Base-by-base conservation (phyloP, 345 rosid species). In the Citrus reticulata region DNA sequence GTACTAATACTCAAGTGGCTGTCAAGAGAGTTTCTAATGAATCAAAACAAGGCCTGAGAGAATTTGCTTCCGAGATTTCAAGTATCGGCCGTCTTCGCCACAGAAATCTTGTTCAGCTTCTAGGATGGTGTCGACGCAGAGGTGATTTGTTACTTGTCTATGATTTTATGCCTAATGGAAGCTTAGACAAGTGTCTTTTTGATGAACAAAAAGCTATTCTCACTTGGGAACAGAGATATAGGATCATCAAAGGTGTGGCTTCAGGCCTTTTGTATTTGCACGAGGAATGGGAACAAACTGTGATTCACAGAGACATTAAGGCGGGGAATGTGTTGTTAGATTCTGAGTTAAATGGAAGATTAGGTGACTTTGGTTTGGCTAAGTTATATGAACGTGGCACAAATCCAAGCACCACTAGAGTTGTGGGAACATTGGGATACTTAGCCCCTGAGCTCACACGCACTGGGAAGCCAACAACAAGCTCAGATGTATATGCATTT, bases 351-450 rank as follows among this genome's bases (percentile, higher is more conserved):
- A 92, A 90, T 60, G 98, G 98, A 1, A 89, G 91, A 65, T 80
- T 92, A 5, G 97, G 99, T 9, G 99, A 94, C 68, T 96, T 96
- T 40, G 99, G 99, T 37, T 91, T 96, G 0, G 99, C 99, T 7
- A 96, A 90, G 85, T 62, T 94, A 73, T 90, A 91, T 24, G 99
- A 96, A 69, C 97, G 85, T 3, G 97, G 95, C 42, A 75, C 88
- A 0, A 84, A 87, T 78, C 97, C 99, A 2, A 85, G 83, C 87
- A 85, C 93, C 10, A 95, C 99, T 4, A 88, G 90, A 51, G 97
- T 95, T 37, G 98, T 92, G 16, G 99, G 99, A 70, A 95, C 98
- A n/a, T 85, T 93, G 83, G 98, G 99, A 25, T 95, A 95, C 85
- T 80, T 93, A 11, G 99, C 99, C 54, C 99, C 99, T 4, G 99